phyloP scores from a whole-genome alignment of 2,329 filamentous ascomycete species.

The Chlorencoelia australis region DNA sequence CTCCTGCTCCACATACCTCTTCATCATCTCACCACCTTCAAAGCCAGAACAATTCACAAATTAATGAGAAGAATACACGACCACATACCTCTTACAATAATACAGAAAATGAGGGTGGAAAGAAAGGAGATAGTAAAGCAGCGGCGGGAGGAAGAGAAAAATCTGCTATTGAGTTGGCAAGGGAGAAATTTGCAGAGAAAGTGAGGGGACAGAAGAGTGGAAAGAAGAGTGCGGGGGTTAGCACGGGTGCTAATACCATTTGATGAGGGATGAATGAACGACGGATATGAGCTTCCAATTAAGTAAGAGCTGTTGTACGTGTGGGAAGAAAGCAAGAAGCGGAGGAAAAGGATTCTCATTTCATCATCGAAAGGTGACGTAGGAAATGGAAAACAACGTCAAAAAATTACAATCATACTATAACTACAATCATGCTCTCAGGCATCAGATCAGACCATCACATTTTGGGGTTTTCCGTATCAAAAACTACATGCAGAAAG shows the following conservation, averaged over 20 bases:
- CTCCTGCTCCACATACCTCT: background rate
- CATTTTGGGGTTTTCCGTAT: too few relatives aligned
- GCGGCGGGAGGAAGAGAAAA: conserved; percentile 13
- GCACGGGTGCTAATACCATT: conserved; percentile 8
- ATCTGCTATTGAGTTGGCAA: conserved; percentile 23
- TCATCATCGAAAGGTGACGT: too few relatives aligned
- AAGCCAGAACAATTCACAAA: conserved; percentile 3
- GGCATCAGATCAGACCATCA: too few relatives aligned
- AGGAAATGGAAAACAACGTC: too few relatives aligned
- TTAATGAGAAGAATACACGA: too few relatives aligned
- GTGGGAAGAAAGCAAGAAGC: too few relatives aligned
- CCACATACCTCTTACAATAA: conserved; percentile 1
- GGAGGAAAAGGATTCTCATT: too few relatives aligned
- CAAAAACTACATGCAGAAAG: too few relatives aligned
- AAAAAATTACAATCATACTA: too few relatives aligned
- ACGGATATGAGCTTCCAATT: background rate
- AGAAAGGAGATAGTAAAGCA: conserved; percentile 7
- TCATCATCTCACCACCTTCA: background rate
- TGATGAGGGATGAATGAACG: background rate
- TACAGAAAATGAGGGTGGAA: conserved; percentile 1
- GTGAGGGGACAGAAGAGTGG: conserved; percentile 13
- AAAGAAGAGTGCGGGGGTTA: conserved; percentile 10
- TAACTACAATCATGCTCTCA: too few relatives aligned
- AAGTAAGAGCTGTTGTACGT: too few relatives aligned
- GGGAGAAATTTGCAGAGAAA: conserved; percentile 23